Evolutionary conservation across 352 stramenopile genomes (phyloP).

Genomic region (Phytophthora europaea): DNA sequence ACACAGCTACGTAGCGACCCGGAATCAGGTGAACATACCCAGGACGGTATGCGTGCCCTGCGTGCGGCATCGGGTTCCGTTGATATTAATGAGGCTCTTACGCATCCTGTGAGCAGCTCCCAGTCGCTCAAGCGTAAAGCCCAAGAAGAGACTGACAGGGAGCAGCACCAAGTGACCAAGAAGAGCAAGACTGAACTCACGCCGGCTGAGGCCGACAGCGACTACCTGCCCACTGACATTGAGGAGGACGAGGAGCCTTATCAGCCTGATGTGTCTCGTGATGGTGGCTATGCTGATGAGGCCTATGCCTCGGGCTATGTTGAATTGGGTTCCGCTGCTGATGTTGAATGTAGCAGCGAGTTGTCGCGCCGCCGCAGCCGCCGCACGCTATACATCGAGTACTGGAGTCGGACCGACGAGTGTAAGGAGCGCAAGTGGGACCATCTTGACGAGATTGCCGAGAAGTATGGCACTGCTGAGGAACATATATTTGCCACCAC

Average conservation of each 20-base stretch:
- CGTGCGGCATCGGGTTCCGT: constrained; percentile 41
- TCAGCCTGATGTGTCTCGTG: constrained; percentile 26
- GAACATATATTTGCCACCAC: constrained; percentile 88
- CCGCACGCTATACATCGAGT: constrained; percentile 89
- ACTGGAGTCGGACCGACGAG: constrained; percentile 89
- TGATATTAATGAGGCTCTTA: constrained; percentile 85
- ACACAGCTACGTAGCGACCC: constrained; percentile 8
- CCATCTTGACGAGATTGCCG: constrained; percentile 83
- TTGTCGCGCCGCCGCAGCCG: constrained; percentile 47
- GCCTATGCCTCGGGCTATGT: constrained; percentile 35
- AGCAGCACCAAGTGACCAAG: constrained; percentile 41
- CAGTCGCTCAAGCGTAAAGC: constrained; percentile 73
- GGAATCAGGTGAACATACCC: constrained; percentile 45
- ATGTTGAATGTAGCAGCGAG: constrained; percentile 67
- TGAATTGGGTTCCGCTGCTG: constrained; percentile 50
- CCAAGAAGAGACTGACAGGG: constrained; percentile 41
- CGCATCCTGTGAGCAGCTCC: constrained; percentile 69
- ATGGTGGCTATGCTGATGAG: constrained; percentile 27
- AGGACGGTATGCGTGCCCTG: constrained; percentile 51
- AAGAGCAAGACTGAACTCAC: constrained; percentile 40
- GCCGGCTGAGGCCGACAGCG: constrained; percentile 45
- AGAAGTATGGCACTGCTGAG: constrained; percentile 81
- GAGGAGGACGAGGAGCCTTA: constrained; percentile 36
- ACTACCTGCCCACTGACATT: constrained; percentile 53
- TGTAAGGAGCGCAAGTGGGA: constrained; percentile 92